Conservation (phyloP, 495 filamentous ascomycete genomes). For the Podospora conica region DNA sequence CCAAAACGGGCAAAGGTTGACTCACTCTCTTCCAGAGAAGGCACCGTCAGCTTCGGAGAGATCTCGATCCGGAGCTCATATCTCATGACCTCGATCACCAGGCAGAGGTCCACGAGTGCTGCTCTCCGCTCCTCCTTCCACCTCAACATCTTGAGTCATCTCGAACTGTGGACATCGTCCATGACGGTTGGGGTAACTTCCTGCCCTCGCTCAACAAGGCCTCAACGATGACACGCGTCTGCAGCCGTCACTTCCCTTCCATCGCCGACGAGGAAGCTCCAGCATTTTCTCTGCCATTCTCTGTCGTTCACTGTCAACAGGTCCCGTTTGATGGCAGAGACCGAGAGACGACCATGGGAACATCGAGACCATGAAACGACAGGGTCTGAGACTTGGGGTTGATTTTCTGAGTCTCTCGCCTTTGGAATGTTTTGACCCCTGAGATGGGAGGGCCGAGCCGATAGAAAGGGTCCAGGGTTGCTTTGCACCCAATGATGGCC, state of each 20-base stretch:
- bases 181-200: neutral
- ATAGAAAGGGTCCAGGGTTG: neutral
- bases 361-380: neutral
- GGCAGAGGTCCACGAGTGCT: neutral
- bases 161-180: no score
- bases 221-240: no score
- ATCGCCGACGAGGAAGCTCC: no score
- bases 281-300: no score
- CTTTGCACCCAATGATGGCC: neutral
- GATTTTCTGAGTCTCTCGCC: neutral
- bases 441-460: no score
- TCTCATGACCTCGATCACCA: neutral
- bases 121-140: no score
- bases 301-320: no score
- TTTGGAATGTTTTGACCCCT: neutral
- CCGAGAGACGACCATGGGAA: neutral
- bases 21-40: neutral
- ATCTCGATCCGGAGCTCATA: neutral
- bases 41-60: neutral
- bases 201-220: no score
- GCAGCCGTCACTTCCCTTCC: no score
- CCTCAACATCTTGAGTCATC: neutral
- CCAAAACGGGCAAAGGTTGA: neutral
- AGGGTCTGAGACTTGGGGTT: neutral
- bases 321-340: neutral